A percentile compares a stretch with the other conserved stretches of the same genome.
Evolutionary conservation across 2,329 filamentous ascomycete species (phyloP).

Genomic region (Biscogniauxia marginata): DNA sequence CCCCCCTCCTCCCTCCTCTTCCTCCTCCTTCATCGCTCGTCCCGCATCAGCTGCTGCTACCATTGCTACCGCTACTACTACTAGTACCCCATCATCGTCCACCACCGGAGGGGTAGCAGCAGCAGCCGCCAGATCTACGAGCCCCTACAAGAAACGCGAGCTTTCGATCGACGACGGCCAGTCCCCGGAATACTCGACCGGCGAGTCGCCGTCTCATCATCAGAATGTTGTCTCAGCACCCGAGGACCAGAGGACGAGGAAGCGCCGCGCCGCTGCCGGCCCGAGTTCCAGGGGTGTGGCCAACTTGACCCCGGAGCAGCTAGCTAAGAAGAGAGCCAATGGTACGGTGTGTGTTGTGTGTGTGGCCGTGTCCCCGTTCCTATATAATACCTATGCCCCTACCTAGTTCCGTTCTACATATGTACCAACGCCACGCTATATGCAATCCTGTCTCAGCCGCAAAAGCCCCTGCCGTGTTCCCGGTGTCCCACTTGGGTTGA

Average conservation of each 20-base stretch:
- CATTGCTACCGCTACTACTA: background rate
- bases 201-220: conserved; percentile 14
- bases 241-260: conserved; percentile 39
- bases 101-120: background rate
- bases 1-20: conserved; percentile 13
- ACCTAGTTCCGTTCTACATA: no score
- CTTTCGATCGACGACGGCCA: conserved; percentile 21
- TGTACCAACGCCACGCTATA: no score
- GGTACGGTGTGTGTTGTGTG: conserved; percentile 42
- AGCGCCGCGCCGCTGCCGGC: conserved; percentile 39
- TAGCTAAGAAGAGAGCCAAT: conserved; percentile 65
- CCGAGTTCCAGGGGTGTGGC: conserved; percentile 51
- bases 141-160: conserved; percentile 24
- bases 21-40: conserved; percentile 12
- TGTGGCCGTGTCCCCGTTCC: no score
- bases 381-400: no score
- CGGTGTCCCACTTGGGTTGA: no score
- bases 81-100: conserved; percentile 3
- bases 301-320: conserved; percentile 70
- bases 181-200: conserved; percentile 25
- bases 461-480: no score
- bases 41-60: background rate
- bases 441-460: no score
- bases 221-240: conserved; percentile 9
- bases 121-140: conserved; percentile 2